A percentile compares a stretch with the other conserved stretches of the same genome.
These are phyloP conservation scores for Cryptococcus jaspeensis DNA, from an alignment of 1,284 basidiomycete species.

Conservation along the genomic window DNA sequence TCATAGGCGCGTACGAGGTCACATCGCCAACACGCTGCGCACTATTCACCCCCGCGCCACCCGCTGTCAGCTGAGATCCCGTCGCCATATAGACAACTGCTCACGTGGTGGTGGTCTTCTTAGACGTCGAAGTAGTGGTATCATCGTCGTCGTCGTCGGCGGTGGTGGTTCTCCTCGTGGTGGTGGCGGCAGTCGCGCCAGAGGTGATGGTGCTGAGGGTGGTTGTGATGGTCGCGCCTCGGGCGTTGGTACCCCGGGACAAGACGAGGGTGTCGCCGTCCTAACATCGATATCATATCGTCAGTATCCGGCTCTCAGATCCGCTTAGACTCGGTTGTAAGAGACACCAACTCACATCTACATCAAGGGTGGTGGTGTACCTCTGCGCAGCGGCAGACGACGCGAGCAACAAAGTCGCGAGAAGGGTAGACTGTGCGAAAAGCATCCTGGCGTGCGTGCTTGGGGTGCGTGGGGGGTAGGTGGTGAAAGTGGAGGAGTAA, in stretches of 20 bases:
- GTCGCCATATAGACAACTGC: constrained; percentile 1
- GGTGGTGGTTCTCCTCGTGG: neutral
- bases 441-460: constrained; percentile 4
- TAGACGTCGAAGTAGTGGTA: constrained; percentile 9
- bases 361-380: constrained; percentile 17
- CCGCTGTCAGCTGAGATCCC: neutral
- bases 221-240: constrained; percentile 22
- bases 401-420: constrained; percentile 14
- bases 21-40: constrained; percentile 19
- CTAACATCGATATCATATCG: constrained; percentile 8
- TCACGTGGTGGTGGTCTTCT: constrained; percentile 17
- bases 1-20: constrained; percentile 24
- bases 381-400: constrained; percentile 5
- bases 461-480: neutral
- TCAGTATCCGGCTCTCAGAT: neutral
- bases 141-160: constrained; percentile 5
- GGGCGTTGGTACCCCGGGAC: constrained; percentile 28
- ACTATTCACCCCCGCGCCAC: neutral
- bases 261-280: constrained; percentile 37
- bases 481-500: neutral
- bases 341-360: constrained; percentile 11
- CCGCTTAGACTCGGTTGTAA: neutral
- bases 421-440: constrained; percentile 4
- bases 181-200: constrained; percentile 9
- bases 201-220: constrained; percentile 20